Evolutionary conservation across 2,329 filamentous ascomycete genomes (phyloP).

Genomic region (Colletotrichum sp.): DNA sequence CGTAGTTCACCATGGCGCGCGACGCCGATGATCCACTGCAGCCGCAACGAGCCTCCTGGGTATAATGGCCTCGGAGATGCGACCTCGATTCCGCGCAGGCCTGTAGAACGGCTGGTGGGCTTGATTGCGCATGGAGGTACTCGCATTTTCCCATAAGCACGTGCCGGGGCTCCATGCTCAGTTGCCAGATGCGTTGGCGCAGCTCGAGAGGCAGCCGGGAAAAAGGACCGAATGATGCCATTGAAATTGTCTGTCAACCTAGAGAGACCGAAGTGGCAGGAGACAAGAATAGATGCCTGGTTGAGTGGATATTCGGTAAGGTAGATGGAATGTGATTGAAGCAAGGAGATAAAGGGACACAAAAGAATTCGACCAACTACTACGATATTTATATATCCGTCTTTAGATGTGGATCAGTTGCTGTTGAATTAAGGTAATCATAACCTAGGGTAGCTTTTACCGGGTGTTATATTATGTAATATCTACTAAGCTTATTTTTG

Average conservation of each 20-base stretch:
- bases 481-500: not conserved
- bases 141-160: not conserved
- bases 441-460: not conserved
- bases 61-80: not conserved
- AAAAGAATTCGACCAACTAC: not conserved
- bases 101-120: not conserved
- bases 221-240: not conserved
- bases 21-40: not conserved
- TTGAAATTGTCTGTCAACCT: not conserved
- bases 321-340: not conserved
- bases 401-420: not conserved
- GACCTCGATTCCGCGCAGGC: not conserved
- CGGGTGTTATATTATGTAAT: not conserved
- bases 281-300: not conserved
- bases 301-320: not conserved
- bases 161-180: not conserved
- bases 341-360: not conserved
- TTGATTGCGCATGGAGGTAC: not conserved
- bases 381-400: not conserved
- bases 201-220: constrained; percentile 1
- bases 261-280: not conserved
- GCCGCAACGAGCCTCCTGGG: not conserved
- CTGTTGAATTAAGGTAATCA: not conserved
- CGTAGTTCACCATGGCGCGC: constrained; percentile 1
- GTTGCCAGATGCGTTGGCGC: not conserved